Evolutionary conservation across 2,329 filamentous ascomycete species (phyloP).

Genomic region (Lachnellula willkommii): DNA sequence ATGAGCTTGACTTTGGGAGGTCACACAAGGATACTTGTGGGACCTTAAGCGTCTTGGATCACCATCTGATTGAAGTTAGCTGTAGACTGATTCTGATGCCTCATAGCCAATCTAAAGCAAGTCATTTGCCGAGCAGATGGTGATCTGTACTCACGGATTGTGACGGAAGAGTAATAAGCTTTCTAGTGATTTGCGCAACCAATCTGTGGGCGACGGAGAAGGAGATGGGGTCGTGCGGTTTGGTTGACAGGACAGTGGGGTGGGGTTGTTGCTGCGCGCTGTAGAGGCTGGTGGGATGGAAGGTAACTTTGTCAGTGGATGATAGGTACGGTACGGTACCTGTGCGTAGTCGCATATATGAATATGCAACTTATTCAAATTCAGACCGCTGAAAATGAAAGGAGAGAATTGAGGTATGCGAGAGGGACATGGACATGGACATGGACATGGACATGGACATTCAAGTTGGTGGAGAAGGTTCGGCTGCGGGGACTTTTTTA

Average conservation of each 20-base stretch:
- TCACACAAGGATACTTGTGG: constrained; percentile 31
- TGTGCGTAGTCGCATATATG: constrained; percentile 3
- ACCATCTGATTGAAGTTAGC: constrained; percentile 26
- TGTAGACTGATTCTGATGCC: neutral
- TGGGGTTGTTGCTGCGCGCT: constrained; percentile 2
- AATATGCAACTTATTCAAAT: neutral
- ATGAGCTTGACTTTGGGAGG: constrained; percentile 18
- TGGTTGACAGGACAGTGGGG: neutral
- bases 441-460: no score
- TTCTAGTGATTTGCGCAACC: neutral
- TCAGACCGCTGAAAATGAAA: neutral
- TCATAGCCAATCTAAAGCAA: neutral
- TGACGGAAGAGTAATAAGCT: neutral
- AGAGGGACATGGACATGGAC: no score
- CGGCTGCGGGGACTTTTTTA: neutral
- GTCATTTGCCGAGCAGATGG: neutral
- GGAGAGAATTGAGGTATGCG: neutral
- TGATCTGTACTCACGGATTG: constrained; percentile 1
- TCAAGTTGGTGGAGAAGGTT: neutral
- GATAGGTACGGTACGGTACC: neutral
- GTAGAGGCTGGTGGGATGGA: neutral
- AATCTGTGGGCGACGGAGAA: neutral
- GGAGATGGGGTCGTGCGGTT: neutral
- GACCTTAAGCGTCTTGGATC: constrained; percentile 26
- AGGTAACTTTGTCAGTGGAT: neutral